Evolutionary conservation across 2,329 filamentous ascomycete species (phyloP), one percentile per base, ranked within the genome.

Genomic region (Paecilomyces variotii): DNA sequence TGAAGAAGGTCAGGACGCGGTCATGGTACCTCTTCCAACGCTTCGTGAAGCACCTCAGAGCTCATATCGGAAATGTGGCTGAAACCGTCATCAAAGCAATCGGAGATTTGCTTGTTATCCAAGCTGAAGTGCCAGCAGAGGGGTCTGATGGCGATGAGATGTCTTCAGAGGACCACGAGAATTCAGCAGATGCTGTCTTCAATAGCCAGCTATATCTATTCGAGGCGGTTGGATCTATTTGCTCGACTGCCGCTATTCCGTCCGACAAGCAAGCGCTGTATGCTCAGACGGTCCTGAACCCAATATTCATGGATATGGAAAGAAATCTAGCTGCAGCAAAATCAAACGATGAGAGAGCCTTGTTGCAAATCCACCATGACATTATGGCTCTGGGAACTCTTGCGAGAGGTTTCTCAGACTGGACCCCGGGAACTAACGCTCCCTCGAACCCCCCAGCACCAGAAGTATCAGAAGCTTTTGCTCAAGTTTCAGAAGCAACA

Each of bases 1-100:
- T 96, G 67, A 84, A 90, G 61, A 90, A 91, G 67, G 89, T 99
- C 62, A 90, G 91, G 68, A 89, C 88, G 5, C 86, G 94, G 60
- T 96, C 94, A 0, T 99, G 94, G 94, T 99, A 97, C 73, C 84
- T 99, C 1, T 97, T 99, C 78, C 89, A 92, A 67, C 89, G 92
- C 27, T 88, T 97, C 62, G 89, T 96, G 60, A 96, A 93, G 77
- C 90, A 94, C 65, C 81, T 99, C 32, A 85, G 92, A 59, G 80
- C 83, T 4, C 88, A 95, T 68, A 85, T 99, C 53, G 91, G 91
- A 57, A 91, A 94, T 68, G 88, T 96, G 32, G 91, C 93, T 0
- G 89, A 96, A 72, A 93, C 88, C 0, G 87, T 99, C 55, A 95
- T 99, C 57, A 87, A 91, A 69, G 93, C 93, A 39, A 87, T 99